A percentile compares a stretch with the other conserved stretches of the same genome.
Conservation (phyloP, 352 stramenopile species). For the Phytophthora fragariae region DNA sequence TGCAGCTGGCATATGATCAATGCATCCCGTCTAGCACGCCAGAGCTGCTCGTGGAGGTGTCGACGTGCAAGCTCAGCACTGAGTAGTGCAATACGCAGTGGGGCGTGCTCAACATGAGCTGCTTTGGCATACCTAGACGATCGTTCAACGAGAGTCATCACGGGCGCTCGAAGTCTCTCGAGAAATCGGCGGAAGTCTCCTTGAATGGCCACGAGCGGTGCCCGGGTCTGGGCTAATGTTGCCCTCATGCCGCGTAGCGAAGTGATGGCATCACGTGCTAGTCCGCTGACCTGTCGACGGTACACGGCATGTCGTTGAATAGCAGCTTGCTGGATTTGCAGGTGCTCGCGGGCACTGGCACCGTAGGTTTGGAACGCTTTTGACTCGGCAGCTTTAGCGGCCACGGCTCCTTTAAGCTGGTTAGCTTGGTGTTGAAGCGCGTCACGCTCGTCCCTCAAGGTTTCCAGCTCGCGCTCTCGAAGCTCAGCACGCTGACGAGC, state of each 20-base stretch:
- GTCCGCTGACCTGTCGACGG: slow-evolving; percentile 54
- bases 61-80: slow-evolving; percentile 53
- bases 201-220: slow-evolving; percentile 63
- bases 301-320: slow-evolving; percentile 66
- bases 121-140: slow-evolving; percentile 56
- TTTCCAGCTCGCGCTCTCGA: slow-evolving; percentile 49
- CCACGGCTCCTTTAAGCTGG: slow-evolving; percentile 75
- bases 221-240: slow-evolving; percentile 53
- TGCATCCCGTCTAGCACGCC: slow-evolving; percentile 60
- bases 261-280: slow-evolving; percentile 54
- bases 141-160: slow-evolving; percentile 57
- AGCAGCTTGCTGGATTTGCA: slow-evolving; percentile 61
- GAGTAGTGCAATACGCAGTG: slow-evolving; percentile 52
- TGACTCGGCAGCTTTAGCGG: slow-evolving; percentile 73
- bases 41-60: slow-evolving; percentile 81
- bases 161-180: slow-evolving; percentile 54
- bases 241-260: slow-evolving; percentile 46
- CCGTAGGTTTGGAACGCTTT: slow-evolving; percentile 80
- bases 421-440: slow-evolving; percentile 72
- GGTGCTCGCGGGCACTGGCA: slow-evolving; percentile 63
- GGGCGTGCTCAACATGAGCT: slow-evolving; percentile 62
- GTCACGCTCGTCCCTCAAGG: slow-evolving; percentile 65
- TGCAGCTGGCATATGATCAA: slow-evolving; percentile 74
- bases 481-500: slow-evolving; percentile 47
- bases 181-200: slow-evolving; percentile 61